Base-by-base conservation (phyloP, 441 rosid species). In the Manihot esculenta region DNA sequence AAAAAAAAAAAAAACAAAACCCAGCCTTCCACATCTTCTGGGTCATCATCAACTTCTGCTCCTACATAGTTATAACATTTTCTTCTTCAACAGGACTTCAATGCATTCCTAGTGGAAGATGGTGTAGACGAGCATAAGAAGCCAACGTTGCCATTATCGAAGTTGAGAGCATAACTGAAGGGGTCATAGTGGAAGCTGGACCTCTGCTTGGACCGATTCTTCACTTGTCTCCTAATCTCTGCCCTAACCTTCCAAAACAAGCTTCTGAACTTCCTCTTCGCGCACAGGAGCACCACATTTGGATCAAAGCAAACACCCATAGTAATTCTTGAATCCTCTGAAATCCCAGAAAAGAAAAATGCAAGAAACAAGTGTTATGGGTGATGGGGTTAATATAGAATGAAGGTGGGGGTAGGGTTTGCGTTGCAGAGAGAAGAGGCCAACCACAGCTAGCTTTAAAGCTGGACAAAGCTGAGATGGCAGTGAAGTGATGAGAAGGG, bases 121-220 rank as follows among this genome's bases (percentile, higher is more conserved):
- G 7, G 15, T 10, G 49, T 1, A 45, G 56, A 55, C 73, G 77
- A 81, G 78, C 91, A 87, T 69, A 84, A 78, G 79, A 87, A 87
- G 27, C 87, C 87, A 61, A 79, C 84, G 82, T 84, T 80, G 68
- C 87, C 88, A 57, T 81, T 71, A 66, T 87, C 91, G 60, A 87
- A 87, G 82, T 87, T 84, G 79, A 87, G 91, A 72, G 87, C 84
- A 72, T 87, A 87, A 30, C 84, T 87, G 57, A 83, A 75, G 14
- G 88, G 80, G 60, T 87, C 88, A 54, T 82, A 87, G 45, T 84
- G 84, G 77, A 83, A 86, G 79, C 83, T 81, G 64, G 79, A 75
- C 77, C 71, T 84, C 59, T 76, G 61, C 63, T 75, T 79, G 44
- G 76, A 59, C 61, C 72, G 70, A 7, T 33, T 50, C 81, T 73